Evolutionary conservation across 352 stramenopile species (phyloP), one percentile per base, ranked within the genome.

Genomic region (Paralagenidium karlingii): DNA sequence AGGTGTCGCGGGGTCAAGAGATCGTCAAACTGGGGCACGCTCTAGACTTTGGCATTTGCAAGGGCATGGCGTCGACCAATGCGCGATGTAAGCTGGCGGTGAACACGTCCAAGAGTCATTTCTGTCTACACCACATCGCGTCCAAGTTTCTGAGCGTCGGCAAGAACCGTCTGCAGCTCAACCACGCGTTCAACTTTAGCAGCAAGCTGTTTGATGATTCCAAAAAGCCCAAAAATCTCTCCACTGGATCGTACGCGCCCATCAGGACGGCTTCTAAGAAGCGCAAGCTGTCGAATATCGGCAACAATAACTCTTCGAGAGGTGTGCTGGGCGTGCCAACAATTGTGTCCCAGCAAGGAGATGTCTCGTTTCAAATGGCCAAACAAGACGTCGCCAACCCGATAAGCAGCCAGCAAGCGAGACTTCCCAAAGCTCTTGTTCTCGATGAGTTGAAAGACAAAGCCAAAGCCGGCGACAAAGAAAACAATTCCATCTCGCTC

Each of bases 11-110:
- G 20, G 29, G 55, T 5, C 47, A 65, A 12, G 64, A 88, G 30
- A 34, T 90, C 24, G 73, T 85, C 15, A 61, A 60, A 41, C 53
- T 90, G 7, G 77, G 77, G 8, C 57, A 45, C 2, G 60, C 73
- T 0, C 42, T 78, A 21, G 77, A 90, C 51, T 90, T 76, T 43
- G 77, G 73, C 8, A 77, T 86, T 27, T 90, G 77, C 49, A 86
- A 86, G 34, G 70, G 70, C 41, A 76, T 56, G 26, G 86, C 54
- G 1, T 57, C 53, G 8, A 51, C 49, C 38, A 74, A 86, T 44
- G 51, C 57, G 22, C 70, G 73, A 2, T 90, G 77, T 32, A 65
- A 65, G 9, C 62, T 86, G 22, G 62, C 74, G 12, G 55, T 90
- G 21, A 90, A 90, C 38, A 87, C 54, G 3, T 53, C 73, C 24